Conservation (phyloP, 768 basidiomycete species). For the Hygrocybe punicea region DNA sequence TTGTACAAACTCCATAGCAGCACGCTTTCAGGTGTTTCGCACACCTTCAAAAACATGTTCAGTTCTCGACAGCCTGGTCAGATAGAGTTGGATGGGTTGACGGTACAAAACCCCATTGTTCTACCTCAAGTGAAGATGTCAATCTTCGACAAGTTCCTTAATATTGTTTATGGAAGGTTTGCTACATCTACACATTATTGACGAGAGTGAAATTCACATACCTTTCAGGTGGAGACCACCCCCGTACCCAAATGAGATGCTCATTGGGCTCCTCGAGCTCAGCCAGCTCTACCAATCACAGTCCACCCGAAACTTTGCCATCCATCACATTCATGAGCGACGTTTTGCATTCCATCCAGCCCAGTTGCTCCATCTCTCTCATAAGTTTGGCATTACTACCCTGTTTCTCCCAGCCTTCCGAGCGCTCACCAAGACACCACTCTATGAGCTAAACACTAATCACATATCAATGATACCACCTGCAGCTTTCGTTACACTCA, state of each 20-base stretch:
- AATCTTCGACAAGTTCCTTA: not conserved
- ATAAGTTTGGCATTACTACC: not conserved
- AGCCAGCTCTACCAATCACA: not conserved
- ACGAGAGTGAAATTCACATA: not conserved
- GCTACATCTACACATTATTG: not conserved
- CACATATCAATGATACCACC: not conserved
- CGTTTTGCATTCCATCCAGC: not conserved
- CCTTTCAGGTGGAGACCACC: not conserved
- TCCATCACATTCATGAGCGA: not conserved
- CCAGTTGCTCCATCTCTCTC: not conserved
- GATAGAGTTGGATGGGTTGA: not conserved
- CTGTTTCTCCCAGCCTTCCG: not conserved
- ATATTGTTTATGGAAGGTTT: not conserved
- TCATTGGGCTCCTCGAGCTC: not conserved
- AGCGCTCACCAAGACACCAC: not conserved
- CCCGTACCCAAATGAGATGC: not conserved
- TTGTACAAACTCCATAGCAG: not conserved
- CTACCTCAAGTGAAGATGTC: not conserved
- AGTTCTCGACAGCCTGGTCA: not conserved
- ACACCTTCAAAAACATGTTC: slow-evolving; percentile 1
- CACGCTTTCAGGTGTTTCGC: not conserved
- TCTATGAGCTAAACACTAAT: not conserved
- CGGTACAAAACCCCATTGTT: not conserved
- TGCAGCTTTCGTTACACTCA: not conserved
- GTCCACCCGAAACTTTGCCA: not conserved